Conservation (phyloP, 768 basidiomycete species). For the Clitopilus hobsonii region DNA sequence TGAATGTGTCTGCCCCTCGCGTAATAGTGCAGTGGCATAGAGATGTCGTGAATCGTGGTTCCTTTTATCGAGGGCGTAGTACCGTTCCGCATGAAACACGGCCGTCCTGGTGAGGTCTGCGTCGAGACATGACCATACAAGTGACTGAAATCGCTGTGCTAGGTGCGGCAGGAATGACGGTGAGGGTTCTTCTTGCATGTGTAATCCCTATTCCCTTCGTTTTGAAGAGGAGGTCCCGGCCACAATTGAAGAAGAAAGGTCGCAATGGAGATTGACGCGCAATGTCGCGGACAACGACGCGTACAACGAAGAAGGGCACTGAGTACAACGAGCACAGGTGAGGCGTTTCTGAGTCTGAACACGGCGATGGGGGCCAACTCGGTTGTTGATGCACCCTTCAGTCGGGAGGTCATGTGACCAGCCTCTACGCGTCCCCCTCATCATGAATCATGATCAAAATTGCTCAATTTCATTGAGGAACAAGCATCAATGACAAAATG, state of each 20-base stretch:
- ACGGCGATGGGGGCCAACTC: not conserved
- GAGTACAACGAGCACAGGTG: not conserved
- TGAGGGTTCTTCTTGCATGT: slow-evolving; percentile 56
- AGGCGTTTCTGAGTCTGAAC: slow-evolving; percentile 1
- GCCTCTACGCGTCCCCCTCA: not conserved
- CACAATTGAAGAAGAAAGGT: not conserved
- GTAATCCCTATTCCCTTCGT: slow-evolving; percentile 23
- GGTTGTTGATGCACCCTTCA: not conserved
- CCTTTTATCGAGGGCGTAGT: slow-evolving; percentile 62
- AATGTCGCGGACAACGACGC: slow-evolving; percentile 1
- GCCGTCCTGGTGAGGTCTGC: slow-evolving; percentile 74
- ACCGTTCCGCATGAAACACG: slow-evolving; percentile 86
- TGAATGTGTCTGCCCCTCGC: slow-evolving; percentile 66
- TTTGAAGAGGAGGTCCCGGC: not conserved
- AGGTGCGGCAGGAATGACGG: slow-evolving; percentile 51
- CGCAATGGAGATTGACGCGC: not conserved
- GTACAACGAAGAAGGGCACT: not conserved
- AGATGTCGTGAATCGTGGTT: slow-evolving; percentile 84
- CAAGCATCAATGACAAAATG: not conserved
- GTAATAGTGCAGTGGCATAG: slow-evolving; percentile 74
- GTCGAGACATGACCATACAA: slow-evolving; percentile 85
- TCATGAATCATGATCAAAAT: not conserved
- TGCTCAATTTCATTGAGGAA: not conserved
- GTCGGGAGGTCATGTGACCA: not conserved
- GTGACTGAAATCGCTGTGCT: slow-evolving; percentile 61